Evolutionary conservation across 192 early-diverging fungal species (phyloP), one percentile per base, ranked within the genome.

Genomic region (Neocallimastix lanati): DNA sequence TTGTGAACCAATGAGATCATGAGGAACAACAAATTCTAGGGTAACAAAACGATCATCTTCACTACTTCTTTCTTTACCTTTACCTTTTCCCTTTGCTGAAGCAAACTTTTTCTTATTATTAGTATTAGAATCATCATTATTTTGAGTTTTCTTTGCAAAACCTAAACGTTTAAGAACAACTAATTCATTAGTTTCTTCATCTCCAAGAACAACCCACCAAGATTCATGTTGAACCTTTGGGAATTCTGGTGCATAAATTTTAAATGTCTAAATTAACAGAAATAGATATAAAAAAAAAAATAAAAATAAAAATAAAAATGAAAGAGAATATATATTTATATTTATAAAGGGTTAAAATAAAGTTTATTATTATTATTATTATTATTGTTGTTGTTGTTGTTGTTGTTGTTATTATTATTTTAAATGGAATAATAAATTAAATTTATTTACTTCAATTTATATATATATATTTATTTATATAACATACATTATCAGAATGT

Each of bases 151-250:
- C 76, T 80, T 28, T 78, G 77, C 79, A 80, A 78, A 21, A 79
- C 79, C 67, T 78, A 94, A 84, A 25, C 96, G 86, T 87, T 94
- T 96, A 78, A 97, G 77, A 4, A 92, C 93, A 77, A 96, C 76
- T 77, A 98, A 81, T 77, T 93, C 92, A 76, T 93, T 88, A 4
- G 79, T 76, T 40, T 80, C 82, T 4, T 29, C 84, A 77, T 95
- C 89, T 1, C 92, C 96, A 13, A 98, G 83, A 13, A 96, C 87
- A 7, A 94, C 80, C 93, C 94, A 99, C 94, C 95, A 99, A 0
- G 94, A 92, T 82, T 99, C 96, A 83, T 92, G 93, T 83, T 98
- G 96, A 12, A 90, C 85, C 82, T 98, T 97, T 25, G 95, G 93
- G 82, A 98, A 99, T 79, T 87, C 83, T 27, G 95, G 95, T 27